Percentiles rank a stretch among this genome's conserved stretches.
Conservation (phyloP, 345 rosid genomes). For the Pseudoturritis turrita region DNA sequence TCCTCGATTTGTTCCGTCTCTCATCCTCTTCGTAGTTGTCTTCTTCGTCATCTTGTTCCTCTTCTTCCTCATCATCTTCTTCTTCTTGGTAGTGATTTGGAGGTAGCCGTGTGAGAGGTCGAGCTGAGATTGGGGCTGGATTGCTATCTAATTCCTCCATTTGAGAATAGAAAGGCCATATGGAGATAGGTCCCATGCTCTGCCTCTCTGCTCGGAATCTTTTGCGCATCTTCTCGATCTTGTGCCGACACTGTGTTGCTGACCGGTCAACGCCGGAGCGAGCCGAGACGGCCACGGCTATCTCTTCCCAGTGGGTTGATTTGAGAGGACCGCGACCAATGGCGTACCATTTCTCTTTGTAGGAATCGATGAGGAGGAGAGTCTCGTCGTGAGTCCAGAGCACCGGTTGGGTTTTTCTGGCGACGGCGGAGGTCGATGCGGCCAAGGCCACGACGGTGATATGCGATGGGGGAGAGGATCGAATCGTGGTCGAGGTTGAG, state of each 20-base stretch:
- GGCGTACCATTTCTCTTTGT: slow-evolving; percentile 66
- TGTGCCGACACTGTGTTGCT: slow-evolving; percentile 68
- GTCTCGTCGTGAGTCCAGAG: slow-evolving; percentile 81
- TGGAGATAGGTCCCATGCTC: slow-evolving; percentile 26
- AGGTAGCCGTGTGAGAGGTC: slow-evolving; percentile 40
- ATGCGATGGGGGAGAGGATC: neutral
- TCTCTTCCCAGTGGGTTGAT: slow-evolving; percentile 71
- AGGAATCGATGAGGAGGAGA: slow-evolving; percentile 51
- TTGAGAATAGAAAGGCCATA: slow-evolving; percentile 60
- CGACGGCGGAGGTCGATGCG: slow-evolving; percentile 10
- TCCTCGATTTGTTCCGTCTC: slow-evolving; percentile 44
- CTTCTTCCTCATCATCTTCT: slow-evolving; percentile 7
- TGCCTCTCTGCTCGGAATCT: slow-evolving; percentile 58
- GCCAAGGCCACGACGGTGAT: slow-evolving; percentile 22
- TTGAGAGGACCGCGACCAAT: slow-evolving; percentile 62
- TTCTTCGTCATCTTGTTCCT: slow-evolving; percentile 29
- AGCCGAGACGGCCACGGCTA: slow-evolving; percentile 53
- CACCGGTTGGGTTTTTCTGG: slow-evolving; percentile 51
- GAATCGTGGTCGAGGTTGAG: neutral
- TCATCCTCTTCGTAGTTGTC: slow-evolving; percentile 29
- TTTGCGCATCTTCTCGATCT: slow-evolving; percentile 84
- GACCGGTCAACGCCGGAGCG: slow-evolving; percentile 66
- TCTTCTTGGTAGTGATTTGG: slow-evolving; percentile 10
- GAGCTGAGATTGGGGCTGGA: slow-evolving; percentile 55
- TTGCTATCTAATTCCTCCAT: slow-evolving; percentile 74